Evolutionary conservation across 2,329 filamentous ascomycete species (phyloP).

Genomic region (Apiospora sp.): DNA sequence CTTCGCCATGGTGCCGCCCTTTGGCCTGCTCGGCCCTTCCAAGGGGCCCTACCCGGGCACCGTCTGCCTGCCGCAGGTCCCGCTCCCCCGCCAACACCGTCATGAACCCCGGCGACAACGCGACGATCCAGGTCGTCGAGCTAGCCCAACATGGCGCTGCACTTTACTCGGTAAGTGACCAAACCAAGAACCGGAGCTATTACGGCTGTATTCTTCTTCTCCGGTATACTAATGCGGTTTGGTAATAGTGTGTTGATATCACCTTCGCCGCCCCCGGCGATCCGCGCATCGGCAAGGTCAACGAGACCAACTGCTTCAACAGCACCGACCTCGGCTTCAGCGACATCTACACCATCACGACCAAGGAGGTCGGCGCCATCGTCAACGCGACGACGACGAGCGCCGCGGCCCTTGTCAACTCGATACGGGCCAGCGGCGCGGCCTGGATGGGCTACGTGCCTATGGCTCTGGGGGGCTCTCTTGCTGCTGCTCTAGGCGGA

Average conservation of each 20-base stretch:
- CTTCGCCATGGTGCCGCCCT: slow-evolving; percentile 78
- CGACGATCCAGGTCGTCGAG: slow-evolving; percentile 79
- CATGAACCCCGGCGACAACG: slow-evolving; percentile 82
- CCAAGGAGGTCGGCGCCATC: slow-evolving; percentile 49
- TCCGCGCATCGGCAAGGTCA: slow-evolving; percentile 72
- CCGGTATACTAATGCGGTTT: slow-evolving; percentile 20
- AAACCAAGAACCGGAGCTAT: neutral
- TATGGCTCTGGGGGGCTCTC: slow-evolving; percentile 47
- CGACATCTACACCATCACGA: slow-evolving; percentile 75
- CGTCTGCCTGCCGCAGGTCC: slow-evolving; percentile 89
- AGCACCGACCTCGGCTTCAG: slow-evolving; percentile 79
- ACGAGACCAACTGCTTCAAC: slow-evolving; percentile 88
- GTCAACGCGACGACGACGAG: slow-evolving; percentile 44
- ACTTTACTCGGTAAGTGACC: slow-evolving; percentile 68
- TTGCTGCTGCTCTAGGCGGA: slow-evolving; percentile 48
- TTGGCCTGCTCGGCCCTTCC: slow-evolving; percentile 82
- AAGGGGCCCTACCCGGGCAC: slow-evolving; percentile 88
- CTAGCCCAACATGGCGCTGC: slow-evolving; percentile 75
- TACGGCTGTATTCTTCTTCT: neutral
- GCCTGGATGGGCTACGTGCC: slow-evolving; percentile 52
- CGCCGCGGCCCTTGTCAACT: slow-evolving; percentile 29
- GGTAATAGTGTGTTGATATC: slow-evolving; percentile 89
- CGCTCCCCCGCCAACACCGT: slow-evolving; percentile 77
- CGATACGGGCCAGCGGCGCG: slow-evolving; percentile 36
- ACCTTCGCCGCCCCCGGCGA: slow-evolving; percentile 85